Base-by-base conservation (phyloP, 2,329 filamentous ascomycete species). In the Epicoccum sorghinum region DNA sequence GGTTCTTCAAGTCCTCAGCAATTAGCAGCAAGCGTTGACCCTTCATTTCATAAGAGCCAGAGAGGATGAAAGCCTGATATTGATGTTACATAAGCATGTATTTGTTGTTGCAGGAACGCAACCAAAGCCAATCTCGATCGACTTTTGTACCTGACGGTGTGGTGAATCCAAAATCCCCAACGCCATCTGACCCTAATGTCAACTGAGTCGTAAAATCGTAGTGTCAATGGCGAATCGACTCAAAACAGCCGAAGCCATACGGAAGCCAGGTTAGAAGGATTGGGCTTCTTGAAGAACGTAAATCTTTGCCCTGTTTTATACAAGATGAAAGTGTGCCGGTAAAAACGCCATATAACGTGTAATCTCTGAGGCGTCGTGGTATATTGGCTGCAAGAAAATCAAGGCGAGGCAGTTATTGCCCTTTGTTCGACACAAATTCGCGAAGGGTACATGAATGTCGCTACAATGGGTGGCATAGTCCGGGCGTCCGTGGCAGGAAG, bases 81-180 rank as follows among this genome's bases (percentile, higher is more conserved):
- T 23, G 4, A 44, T 48, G 14, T 14, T 14, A 14, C 24, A 44
- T 35, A 36, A 22, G 32, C 6, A 39, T 42, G 23, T 37, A 44
- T 39, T 40, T 41, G 48, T 40, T 7, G 29, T 46, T 38, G 25
- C 30, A 18, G 32, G 10, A 40, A n/a, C n/a, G 12, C 23, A 30
- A 32, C 42, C 8, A 14, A 46, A 37, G 42, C 27, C 41, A 38
- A 37, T 25, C 27, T 38, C 37, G 13, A 24, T 44, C 18, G 42
- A 50, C 52, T 55, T 50, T 50, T 50, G 29, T 41, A 37, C 30
- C 25, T 42, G 24, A n/a, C 36, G 33, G n/a, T 18, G 42, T 18
- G 4, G 3, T 10, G 18, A 42, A 29, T 30, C 18, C 46, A 39
- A n/a, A 38, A 9, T 12, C 24, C 36, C 41, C 36, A 32, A 30